Conservation (phyloP, 2,329 filamentous ascomycete genomes). For the Apiospora sp. region DNA sequence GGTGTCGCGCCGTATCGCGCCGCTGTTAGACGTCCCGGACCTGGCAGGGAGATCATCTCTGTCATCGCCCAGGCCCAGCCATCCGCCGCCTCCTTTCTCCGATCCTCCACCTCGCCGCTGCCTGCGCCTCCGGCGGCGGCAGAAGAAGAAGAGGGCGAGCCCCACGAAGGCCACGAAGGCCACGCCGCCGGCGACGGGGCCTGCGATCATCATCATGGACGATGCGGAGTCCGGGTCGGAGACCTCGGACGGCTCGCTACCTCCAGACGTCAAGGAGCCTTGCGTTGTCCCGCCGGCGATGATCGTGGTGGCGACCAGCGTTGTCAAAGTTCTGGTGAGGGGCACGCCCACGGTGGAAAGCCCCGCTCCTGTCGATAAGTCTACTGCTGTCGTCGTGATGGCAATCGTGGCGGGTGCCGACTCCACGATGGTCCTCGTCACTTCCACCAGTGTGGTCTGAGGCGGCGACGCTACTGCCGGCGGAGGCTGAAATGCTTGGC, state of each 20-base stretch:
- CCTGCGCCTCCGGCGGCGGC: not conserved
- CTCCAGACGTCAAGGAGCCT: not conserved
- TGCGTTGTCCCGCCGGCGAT: not conserved
- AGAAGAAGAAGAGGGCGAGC: conserved; percentile 2
- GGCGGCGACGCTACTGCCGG: not conserved
- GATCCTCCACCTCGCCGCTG: not conserved
- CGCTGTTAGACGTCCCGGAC: not conserved
- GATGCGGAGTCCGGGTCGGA: not conserved
- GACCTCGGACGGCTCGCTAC: not conserved
- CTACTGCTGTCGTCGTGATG: not conserved
- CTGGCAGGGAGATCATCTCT: not conserved
- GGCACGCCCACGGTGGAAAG: not conserved
- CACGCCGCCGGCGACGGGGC: not conserved
- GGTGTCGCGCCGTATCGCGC: not conserved
- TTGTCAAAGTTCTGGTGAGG: not conserved
- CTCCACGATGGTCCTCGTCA: not conserved
- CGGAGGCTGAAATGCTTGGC: not conserved
- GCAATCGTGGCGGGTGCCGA: not conserved
- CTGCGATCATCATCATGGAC: not conserved
- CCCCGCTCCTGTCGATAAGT: not conserved
- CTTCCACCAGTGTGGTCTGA: not conserved
- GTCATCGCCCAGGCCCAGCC: not conserved
- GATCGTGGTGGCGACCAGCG: not conserved
- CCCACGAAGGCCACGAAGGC: not conserved
- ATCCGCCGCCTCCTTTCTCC: not conserved